phyloP scores from a whole-genome alignment of 331 rosid species.

The Dryas integrifolia region DNA sequence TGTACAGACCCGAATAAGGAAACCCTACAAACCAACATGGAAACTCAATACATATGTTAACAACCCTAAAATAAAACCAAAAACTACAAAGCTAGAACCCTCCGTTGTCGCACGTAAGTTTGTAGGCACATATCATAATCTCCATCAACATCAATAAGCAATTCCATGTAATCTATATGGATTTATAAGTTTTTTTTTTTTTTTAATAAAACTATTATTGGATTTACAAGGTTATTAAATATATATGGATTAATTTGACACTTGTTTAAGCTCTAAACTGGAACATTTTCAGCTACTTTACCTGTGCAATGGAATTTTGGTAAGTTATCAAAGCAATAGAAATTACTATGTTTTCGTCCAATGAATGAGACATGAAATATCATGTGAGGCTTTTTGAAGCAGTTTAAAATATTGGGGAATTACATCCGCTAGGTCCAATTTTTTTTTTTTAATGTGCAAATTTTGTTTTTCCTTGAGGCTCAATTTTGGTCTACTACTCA shows the following conservation, averaged over 20 bases:
- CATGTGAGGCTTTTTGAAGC: neutral
- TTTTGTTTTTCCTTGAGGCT: neutral
- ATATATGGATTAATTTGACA: neutral
- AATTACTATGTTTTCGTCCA: neutral
- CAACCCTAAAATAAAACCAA: no score
- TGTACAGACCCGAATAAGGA: no score
- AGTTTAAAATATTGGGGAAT: slow-evolving; percentile 1
- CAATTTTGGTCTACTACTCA: neutral
- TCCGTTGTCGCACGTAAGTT: neutral
- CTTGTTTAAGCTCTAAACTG: neutral
- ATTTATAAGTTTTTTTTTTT: neutral
- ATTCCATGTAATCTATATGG: neutral
- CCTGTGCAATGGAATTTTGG: neutral
- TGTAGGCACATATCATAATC: neutral
- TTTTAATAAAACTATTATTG: neutral
- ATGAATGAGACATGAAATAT: neutral
- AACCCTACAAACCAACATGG: neutral
- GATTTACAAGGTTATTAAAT: neutral
- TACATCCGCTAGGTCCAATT: neutral
- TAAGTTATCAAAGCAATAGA: slow-evolving; percentile 1
- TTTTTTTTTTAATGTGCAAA: slow-evolving; percentile 1
- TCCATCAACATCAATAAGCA: neutral
- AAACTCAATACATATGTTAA: no score
- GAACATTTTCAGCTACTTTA: neutral
- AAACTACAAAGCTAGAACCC: neutral